Evolutionary conservation across 2,329 filamentous ascomycete genomes (phyloP).

Genomic region (Salinomyces thailandicus): DNA sequence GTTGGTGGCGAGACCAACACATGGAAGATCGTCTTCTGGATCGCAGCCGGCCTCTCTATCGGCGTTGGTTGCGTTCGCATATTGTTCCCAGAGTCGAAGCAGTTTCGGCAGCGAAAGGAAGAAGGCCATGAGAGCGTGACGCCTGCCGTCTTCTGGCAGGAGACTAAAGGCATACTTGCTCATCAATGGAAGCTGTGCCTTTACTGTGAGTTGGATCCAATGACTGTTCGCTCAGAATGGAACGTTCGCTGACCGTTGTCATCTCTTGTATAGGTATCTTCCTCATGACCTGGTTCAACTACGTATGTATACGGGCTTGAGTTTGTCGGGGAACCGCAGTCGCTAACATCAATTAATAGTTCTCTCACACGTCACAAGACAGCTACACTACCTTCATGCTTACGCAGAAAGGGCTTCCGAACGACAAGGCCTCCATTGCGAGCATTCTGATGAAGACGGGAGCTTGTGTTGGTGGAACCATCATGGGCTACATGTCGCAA

Average conservation of each 20-base stretch:
- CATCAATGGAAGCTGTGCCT: constrained; percentile 63
- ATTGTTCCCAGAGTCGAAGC: constrained; percentile 61
- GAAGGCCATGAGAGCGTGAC: constrained; percentile 41
- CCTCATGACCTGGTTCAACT: constrained; percentile 58
- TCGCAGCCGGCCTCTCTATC: constrained; percentile 57
- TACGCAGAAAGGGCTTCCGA: constrained; percentile 57
- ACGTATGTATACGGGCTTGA: constrained; percentile 10
- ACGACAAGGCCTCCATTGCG: constrained; percentile 55
- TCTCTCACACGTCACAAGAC: constrained; percentile 63
- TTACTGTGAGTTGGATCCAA: too few relatives aligned
- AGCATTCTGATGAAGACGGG: constrained; percentile 75
- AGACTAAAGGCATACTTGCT: constrained; percentile 56
- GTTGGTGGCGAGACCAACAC: constrained; percentile 53
- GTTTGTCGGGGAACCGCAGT: too few relatives aligned
- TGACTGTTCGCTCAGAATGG: too few relatives aligned
- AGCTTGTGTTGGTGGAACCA: constrained; percentile 61
- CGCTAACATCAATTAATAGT: constrained; percentile 18
- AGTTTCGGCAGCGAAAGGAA: constrained; percentile 61
- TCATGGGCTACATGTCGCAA: constrained; percentile 65
- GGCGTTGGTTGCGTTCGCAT: constrained; percentile 57
- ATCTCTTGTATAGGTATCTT: too few relatives aligned
- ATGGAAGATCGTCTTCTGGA: constrained; percentile 59
- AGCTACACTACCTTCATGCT: constrained; percentile 75
- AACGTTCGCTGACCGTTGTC: too few relatives aligned
- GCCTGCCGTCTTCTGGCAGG: constrained; percentile 51